Evolutionary conservation across 805 yeast genomes (phyloP), one percentile per base, ranked within the genome.

Genomic region (Sugiyamaella americana): DNA sequence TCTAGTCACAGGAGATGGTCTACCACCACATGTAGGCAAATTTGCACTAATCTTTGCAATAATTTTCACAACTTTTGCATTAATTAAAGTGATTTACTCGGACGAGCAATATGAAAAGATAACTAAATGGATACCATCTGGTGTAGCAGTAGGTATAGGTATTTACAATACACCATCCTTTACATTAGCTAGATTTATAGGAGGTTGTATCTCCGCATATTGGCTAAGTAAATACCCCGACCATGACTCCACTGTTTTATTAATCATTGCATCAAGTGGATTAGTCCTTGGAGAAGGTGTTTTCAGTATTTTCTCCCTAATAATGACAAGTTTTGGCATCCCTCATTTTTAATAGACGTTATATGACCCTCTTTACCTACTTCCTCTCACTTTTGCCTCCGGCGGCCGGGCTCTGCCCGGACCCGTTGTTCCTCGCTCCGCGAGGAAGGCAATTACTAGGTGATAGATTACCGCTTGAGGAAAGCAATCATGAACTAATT

Each of bases 131-230:
- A 66, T 91, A 22, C 98, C 98, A 1, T 82, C 87, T 19, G 98
- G 98, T 10, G 94, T 93, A 22, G 97, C 98, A 2, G 96, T 89
- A 16, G 98, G 98, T 1, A 84, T 91, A 43, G 98, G 98, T 16
- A 87, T 91, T 51, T 93, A 91, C 64, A 93, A 93, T 62, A 75
- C 89, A 0, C 98, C 98, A 2, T 82, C 87, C 41, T 93, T 91
- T 66, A 93, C 98, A 0, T 70, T 91, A 40, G 98, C 98, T 1
- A 72, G 98, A 56, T 91, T 93, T 61, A 51, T 87, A 19, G 98
- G 98, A 6, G 98, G 98, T 2, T 55, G 84, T 2, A 58, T 79
- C 29, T 76, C 88, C 75, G 75, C 58, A 51, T 67, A 53, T 79
- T 89, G 57, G 50, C 39, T 44, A 34, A 32, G 47, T 26, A 42